phyloP scores from a whole-genome alignment of 139 green algal species.

The Auxenochlorella protothecoides region DNA sequence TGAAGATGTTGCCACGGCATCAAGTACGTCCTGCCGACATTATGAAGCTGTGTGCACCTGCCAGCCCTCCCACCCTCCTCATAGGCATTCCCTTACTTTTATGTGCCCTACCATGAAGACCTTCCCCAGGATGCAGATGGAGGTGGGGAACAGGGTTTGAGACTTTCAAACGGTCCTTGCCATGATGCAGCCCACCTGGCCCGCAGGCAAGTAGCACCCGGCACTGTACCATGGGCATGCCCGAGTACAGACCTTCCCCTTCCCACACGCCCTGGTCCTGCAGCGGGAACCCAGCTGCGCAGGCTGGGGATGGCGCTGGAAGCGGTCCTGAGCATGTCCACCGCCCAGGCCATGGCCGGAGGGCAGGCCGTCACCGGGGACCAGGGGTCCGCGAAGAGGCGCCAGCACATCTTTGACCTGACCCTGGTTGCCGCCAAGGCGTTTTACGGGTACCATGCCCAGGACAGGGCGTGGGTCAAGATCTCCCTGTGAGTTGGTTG shows the following conservation, averaged over 20 bases:
- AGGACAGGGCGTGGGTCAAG: conserved; percentile 79
- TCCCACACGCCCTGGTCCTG: background rate
- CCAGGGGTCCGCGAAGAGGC: background rate
- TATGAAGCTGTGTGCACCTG: background rate
- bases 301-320: conserved; percentile 31
- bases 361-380: no score
- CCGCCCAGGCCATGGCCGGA: no score
- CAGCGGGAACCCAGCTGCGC: conserved; percentile 29
- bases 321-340: conserved; percentile 5
- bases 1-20: background rate
- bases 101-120: conserved; percentile 73
- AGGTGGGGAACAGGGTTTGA: conserved; percentile 25
- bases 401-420: conserved; percentile 53
- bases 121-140: conserved; percentile 49
- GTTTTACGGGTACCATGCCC: conserved; percentile 83
- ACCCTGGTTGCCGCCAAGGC: conserved; percentile 60
- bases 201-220: no score
- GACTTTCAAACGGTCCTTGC: no score
- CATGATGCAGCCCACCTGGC: no score
- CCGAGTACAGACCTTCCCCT: no score
- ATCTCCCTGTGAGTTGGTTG: conserved; percentile 54
- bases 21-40: background rate
- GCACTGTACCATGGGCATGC: no score
- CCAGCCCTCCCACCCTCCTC: background rate
- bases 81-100: conserved; percentile 89